Conservation (phyloP, 495 filamentous ascomycete species). For the Podospora pseudocomata region DNA sequence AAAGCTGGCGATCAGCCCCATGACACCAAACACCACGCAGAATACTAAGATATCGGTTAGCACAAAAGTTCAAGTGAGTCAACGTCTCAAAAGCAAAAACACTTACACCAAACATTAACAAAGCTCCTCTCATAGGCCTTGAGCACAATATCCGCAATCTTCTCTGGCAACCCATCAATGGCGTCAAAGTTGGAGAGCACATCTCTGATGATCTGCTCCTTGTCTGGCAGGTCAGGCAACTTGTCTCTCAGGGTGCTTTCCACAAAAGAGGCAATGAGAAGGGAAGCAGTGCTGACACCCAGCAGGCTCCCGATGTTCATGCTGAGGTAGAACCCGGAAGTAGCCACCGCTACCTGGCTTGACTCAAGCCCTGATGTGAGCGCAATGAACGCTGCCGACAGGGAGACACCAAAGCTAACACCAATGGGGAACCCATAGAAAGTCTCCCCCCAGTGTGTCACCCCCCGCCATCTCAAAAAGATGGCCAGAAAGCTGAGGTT, state of each 20-base stretch:
- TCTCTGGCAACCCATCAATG: slow-evolving; percentile 15
- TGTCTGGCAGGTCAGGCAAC: slow-evolving; percentile 4
- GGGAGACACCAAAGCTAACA: slow-evolving; percentile 18
- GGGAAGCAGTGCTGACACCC: slow-evolving; percentile 10
- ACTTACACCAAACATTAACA: slow-evolving; percentile 19
- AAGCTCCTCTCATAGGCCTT: slow-evolving; percentile 15
- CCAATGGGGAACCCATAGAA: slow-evolving; percentile 21
- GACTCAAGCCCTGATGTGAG: slow-evolving; percentile 14
- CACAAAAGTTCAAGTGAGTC: neutral
- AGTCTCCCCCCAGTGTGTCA: slow-evolving; percentile 14
- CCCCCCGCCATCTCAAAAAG: slow-evolving; percentile 13
- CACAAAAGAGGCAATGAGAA: slow-evolving; percentile 12
- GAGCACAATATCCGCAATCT: slow-evolving; percentile 10
- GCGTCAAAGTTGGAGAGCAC: slow-evolving; percentile 19
- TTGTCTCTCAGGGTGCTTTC: slow-evolving; percentile 8
- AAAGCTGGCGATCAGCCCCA: slow-evolving; percentile 13
- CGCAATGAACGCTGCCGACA: slow-evolving; percentile 21
- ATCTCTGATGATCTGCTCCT: slow-evolving; percentile 6
- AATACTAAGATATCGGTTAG: slow-evolving; percentile 10
- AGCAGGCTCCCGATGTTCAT: slow-evolving; percentile 18
- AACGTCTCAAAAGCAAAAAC: neutral
- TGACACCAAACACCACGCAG: slow-evolving; percentile 7
- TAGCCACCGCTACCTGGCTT: slow-evolving; percentile 10
- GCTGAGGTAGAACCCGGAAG: slow-evolving; percentile 18
- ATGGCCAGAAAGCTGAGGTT: slow-evolving; percentile 14